phyloP scores from a whole-genome alignment of 352 stramenopile species.

The Phytophthora cryptogea region DNA sequence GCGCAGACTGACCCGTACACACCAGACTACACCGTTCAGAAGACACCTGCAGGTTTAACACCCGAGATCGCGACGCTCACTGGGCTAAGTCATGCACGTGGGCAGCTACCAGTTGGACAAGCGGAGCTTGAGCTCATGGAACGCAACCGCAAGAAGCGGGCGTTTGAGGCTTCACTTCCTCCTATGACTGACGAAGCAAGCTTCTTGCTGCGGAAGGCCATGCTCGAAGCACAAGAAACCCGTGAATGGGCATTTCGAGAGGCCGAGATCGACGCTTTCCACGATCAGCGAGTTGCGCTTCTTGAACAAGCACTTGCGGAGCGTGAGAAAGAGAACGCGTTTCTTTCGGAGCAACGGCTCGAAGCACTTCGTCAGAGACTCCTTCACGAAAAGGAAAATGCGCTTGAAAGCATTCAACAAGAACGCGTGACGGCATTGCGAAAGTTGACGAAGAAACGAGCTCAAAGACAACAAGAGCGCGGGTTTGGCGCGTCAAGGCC shows the following conservation, averaged over 20 bases:
- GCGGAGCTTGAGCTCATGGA: conserved; percentile 93
- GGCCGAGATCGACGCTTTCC: conserved; percentile 87
- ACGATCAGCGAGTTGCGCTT: conserved; percentile 77
- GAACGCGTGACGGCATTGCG: conserved; percentile 88
- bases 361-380: conserved; percentile 85
- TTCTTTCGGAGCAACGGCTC: conserved; percentile 91
- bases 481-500: conserved; percentile 33
- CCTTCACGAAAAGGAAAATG: conserved; percentile 78
- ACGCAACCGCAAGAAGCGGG: conserved; percentile 83
- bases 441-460: conserved; percentile 89
- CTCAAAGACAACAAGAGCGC: conserved; percentile 45
- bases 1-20: conserved; percentile 94
- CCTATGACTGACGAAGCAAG: conserved; percentile 95
- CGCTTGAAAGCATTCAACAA: conserved; percentile 80
- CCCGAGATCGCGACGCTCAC: conserved; percentile 89
- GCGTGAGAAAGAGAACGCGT: conserved; percentile 89
- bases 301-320: conserved; percentile 86
- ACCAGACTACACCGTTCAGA: conserved; percentile 89
- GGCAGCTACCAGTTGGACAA: conserved; percentile 76
- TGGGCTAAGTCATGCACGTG: conserved; percentile 63
- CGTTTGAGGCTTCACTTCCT: conserved; percentile 87
- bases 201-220: conserved; percentile 88
- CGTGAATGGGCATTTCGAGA: conserved; percentile 89
- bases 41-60: conserved; percentile 42
- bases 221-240: conserved; percentile 94